phyloP scores from a whole-genome alignment of 108 stramenopile species.

The Aurantiochytrium sp. region DNA sequence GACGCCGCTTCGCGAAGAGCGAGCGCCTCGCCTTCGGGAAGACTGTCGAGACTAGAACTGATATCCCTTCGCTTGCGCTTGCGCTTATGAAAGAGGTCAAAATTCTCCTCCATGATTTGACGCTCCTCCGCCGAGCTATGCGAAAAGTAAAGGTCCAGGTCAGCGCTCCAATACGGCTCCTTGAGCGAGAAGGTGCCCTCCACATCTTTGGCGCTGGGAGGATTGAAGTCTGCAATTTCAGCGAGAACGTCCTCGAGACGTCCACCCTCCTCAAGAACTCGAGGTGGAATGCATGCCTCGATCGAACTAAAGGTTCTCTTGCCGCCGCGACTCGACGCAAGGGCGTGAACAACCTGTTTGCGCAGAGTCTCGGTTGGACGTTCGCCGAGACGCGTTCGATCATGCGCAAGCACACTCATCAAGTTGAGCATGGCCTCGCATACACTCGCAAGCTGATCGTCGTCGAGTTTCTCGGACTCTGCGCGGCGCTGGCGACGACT shows the following conservation, averaged over 20 bases:
- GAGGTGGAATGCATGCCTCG: neutral
- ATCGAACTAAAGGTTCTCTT: neutral
- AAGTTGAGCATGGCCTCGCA: neutral
- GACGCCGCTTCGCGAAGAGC: neutral
- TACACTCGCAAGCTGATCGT: neutral
- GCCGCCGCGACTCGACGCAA: neutral
- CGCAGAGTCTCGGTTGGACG: neutral
- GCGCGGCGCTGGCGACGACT: neutral
- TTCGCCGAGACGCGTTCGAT: neutral
- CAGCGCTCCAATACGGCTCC: neutral
- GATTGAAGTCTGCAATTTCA: neutral
- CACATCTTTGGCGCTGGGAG: neutral
- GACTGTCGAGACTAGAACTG: neutral
- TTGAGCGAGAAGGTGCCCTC: neutral
- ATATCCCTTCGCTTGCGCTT: slow-evolving; percentile 9
- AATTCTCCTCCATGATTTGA: neutral
- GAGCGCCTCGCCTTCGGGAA: neutral
- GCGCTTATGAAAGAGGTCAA: neutral
- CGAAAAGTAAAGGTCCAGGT: neutral
- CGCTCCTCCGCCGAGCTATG: neutral
- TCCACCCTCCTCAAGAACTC: neutral
- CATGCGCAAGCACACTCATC: neutral
- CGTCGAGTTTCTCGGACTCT: neutral
- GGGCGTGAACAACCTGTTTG: neutral
- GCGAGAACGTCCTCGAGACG: slow-evolving; percentile 6